Base-by-base conservation (phyloP, 2,329 filamentous ascomycete species). In the Aspergillus sp. region DNA sequence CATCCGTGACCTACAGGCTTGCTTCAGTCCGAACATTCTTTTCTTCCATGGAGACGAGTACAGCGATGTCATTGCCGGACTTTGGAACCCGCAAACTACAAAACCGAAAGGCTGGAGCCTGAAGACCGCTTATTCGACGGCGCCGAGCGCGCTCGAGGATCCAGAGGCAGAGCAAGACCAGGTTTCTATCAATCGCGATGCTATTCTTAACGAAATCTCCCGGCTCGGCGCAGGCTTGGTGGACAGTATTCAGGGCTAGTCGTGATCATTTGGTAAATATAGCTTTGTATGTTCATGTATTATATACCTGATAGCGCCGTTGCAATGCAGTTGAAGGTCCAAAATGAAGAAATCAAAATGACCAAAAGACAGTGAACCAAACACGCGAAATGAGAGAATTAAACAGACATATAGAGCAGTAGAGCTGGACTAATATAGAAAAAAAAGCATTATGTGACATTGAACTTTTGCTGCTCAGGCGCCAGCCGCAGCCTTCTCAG, bases 11-110 rank as follows among this genome's bases (percentile, higher is more conserved):
- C 75, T 97, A 11, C 77, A 84, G 57, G 75, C 74, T 3, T 69
- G 84, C 2, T 97, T 91, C 66, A 81, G 81, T 3, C 81, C 86
- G 32, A 82, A 84, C 2, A 75, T 96, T 31, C 76, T 97, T 2
- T 90, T 97, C 71, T 97, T 97, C 77, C 81, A 86, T 58, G 87
- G 91, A 29, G 78, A 75, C 4, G 69, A 78, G 1, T 76, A 78
- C 2, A 79, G 85, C 20, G 78, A 83, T 52, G 66, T 80, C 6
- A 80, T 89, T 67, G 81, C 81, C 10, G 86, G 85, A 0, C 64
- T 89, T 41, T 89, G 86, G 86, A 87, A 83, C 64, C 86, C 86
- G 0, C 64, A 70, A 36, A 58, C 60, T 2, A 55, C 63, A 13
- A 67, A 65, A 49, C 54, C 66, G 4, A 67, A 65, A 49, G 47